Evolutionary conservation across 2,329 filamentous ascomycete species (phyloP).

Genomic region (Aureobasidium zeae): DNA sequence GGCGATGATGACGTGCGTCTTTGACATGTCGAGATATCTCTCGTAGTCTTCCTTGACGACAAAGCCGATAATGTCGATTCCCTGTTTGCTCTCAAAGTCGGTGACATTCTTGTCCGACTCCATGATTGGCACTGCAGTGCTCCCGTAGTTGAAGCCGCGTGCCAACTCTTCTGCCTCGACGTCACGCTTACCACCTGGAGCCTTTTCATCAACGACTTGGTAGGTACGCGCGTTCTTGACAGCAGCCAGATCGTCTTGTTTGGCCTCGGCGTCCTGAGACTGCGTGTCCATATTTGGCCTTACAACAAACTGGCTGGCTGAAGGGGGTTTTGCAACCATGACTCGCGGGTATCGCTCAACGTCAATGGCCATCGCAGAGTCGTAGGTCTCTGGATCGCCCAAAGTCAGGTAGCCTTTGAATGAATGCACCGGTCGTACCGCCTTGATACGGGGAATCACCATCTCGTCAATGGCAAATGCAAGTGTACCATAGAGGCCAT

Average conservation of each 20-base stretch:
- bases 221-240: conserved; percentile 76
- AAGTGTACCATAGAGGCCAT: conserved; percentile 72
- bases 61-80: conserved; percentile 80
- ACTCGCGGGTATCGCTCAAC: conserved; percentile 88
- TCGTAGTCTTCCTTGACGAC: conserved; percentile 64
- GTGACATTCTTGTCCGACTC: conserved; percentile 81
- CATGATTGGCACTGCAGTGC: conserved; percentile 82
- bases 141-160: conserved; percentile 90
- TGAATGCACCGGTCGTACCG: conserved; percentile 62
- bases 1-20: conserved; percentile 66
- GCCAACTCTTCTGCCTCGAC: conserved; percentile 74
- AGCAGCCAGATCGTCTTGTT: conserved; percentile 45
- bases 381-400: conserved; percentile 64
- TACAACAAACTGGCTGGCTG: conserved; percentile 67
- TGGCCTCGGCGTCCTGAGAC: conserved; percentile 38
- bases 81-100: conserved; percentile 67
- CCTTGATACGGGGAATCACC: conserved; percentile 65
- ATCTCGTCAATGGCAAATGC: conserved; percentile 77
- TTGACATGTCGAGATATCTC: conserved; percentile 76
- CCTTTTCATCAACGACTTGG: conserved; percentile 64
- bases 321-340: conserved; percentile 62
- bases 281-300: conserved; percentile 40
- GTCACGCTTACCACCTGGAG: conserved; percentile 69
- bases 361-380: conserved; percentile 68
- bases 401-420: conserved; percentile 75